Percentiles rank a stretch among this genome's conserved stretches.
phyloP scores from a whole-genome alignment of 2,329 filamentous ascomycete genomes.

The Fusarium succisae region DNA sequence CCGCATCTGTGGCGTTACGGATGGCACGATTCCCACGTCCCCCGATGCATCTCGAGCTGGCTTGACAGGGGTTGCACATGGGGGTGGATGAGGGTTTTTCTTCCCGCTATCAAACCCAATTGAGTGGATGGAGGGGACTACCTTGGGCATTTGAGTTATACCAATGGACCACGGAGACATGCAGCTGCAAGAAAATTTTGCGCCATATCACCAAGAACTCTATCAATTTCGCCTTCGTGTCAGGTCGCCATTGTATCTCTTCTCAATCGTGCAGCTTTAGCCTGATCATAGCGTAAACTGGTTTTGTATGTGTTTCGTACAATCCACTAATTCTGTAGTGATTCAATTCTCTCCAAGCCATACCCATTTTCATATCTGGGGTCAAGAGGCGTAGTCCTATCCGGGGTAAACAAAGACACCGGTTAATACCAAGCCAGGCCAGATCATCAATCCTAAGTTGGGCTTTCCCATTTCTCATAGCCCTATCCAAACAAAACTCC shows the following conservation, averaged over 20 bases:
- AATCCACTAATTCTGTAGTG: constrained; percentile 16
- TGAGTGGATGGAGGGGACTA: background rate
- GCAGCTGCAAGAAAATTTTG: constrained; percentile 10
- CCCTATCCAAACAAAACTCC: constrained; percentile 22
- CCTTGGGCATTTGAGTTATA: constrained; percentile 2
- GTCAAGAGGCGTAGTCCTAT: constrained; percentile 18
- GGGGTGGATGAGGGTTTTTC: constrained; percentile 15
- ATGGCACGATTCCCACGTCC: constrained; percentile 41
- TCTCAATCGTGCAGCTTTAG: constrained; percentile 30
- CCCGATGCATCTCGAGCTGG: constrained; percentile 31
- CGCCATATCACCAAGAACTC: constrained; percentile 17
- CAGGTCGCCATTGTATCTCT: constrained; percentile 37
- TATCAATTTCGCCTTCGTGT: constrained; percentile 36
- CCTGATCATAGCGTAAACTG: constrained; percentile 10
- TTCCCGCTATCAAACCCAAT: background rate
- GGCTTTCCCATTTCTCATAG: constrained; percentile 8
- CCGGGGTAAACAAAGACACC: constrained; percentile 25
- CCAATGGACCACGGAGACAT: constrained; percentile 25
- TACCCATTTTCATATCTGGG: constrained; percentile 27
- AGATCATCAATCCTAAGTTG: constrained; percentile 13
- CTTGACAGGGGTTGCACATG: constrained; percentile 18
- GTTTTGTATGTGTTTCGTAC: constrained; percentile 6
- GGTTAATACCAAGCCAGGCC: constrained; percentile 25
- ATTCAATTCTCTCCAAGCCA: constrained; percentile 23
- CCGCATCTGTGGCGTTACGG: constrained; percentile 40